Conservation (phyloP, 208 protist species). For the Giardia duodenalis region DNA sequence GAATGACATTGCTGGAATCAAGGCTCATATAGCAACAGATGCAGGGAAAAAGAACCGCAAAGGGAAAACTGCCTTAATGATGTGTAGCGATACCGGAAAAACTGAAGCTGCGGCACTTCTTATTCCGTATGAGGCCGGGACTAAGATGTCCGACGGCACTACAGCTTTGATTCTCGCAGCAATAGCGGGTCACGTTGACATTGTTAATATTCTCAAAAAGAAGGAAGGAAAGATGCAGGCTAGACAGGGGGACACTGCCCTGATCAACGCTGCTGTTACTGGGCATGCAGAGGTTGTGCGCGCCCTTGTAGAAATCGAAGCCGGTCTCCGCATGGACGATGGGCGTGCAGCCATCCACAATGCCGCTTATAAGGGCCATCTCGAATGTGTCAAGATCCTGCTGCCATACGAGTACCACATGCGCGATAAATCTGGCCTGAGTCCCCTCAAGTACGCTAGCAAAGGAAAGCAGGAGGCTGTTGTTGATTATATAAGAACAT, state of each 20-base stretch:
- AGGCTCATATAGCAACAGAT: background rate
- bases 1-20: background rate
- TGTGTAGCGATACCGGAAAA: background rate
- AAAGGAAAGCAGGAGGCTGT: background rate
- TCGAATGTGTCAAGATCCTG: background rate
- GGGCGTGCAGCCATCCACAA: background rate
- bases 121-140: background rate
- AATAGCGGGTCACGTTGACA: background rate
- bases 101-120: background rate
- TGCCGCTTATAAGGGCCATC: background rate
- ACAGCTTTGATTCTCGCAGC: background rate
- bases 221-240: background rate
- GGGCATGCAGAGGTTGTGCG: background rate
- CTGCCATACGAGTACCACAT: background rate
- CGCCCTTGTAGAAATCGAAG: background rate
- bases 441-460: background rate
- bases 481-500: background rate
- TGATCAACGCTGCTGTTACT: background rate
- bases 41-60: constrained; percentile 2
- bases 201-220: background rate
- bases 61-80: background rate
- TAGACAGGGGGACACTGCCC: background rate
- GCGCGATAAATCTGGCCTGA: background rate
- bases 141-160: background rate
- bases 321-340: background rate